Evolutionary conservation across 805 yeast species (phyloP).

Genomic region (Kazachstania psychrophila): DNA sequence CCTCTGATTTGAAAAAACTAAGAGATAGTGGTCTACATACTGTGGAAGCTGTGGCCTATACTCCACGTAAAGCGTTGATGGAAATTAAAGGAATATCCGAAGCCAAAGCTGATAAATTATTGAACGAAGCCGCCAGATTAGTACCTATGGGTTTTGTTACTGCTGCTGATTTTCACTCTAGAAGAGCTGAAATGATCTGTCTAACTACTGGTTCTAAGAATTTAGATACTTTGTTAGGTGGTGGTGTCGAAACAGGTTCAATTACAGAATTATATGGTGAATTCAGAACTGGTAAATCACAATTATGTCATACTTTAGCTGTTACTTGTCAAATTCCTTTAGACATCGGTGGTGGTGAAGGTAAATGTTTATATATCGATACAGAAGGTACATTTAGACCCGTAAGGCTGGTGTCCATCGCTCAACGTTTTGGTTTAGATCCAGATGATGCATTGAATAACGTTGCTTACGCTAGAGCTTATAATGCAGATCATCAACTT

Average conservation of each 20-base stretch:
- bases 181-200: slow-evolving; percentile 85
- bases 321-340: slow-evolving; percentile 94
- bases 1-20: slow-evolving; percentile 69
- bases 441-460: slow-evolving; percentile 93
- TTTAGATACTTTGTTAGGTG: slow-evolving; percentile 85
- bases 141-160: slow-evolving; percentile 98
- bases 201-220: slow-evolving; percentile 93
- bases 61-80: slow-evolving; percentile 72
- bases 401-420: slow-evolving; percentile 77
- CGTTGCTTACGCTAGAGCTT: slow-evolving; percentile 95
- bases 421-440: slow-evolving; percentile 81
- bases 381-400: slow-evolving; percentile 98
- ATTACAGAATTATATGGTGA: slow-evolving; percentile 96
- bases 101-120: slow-evolving; percentile 81
- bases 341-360: slow-evolving; percentile 98
- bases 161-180: slow-evolving; percentile 85
- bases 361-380: slow-evolving; percentile 90
- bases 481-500: slow-evolving; percentile 92
- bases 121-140: slow-evolving; percentile 71
- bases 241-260: slow-evolving; percentile 96
- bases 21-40: slow-evolving; percentile 80
- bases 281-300: slow-evolving; percentile 95
- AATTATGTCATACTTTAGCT: slow-evolving; percentile 91
- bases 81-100: slow-evolving; percentile 89
- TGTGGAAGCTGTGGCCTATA: slow-evolving; percentile 86